Evolutionary conservation across 2,329 filamentous ascomycete species (phyloP).

Genomic region (Aspergillus quadrilineatus): DNA sequence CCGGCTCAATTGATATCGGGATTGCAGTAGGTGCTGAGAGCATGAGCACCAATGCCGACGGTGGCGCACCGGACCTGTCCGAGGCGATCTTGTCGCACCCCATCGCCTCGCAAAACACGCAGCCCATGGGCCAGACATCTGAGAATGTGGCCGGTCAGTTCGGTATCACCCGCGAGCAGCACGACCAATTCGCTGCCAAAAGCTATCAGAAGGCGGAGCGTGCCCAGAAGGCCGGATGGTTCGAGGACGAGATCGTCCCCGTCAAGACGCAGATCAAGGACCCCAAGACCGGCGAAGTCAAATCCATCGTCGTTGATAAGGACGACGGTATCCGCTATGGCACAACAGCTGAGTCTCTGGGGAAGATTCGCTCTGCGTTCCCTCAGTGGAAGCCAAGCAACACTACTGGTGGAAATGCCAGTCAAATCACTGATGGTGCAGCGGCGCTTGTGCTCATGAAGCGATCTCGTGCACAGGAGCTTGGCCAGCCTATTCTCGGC

Average conservation of each 20-base stretch:
- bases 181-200: constrained; percentile 80
- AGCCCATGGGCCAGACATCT: constrained; percentile 89
- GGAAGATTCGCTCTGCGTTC: constrained; percentile 84
- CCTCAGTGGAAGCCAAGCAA: constrained; percentile 70
- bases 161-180: constrained; percentile 64
- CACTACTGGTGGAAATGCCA: constrained; percentile 91
- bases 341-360: constrained; percentile 76
- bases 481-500: constrained; percentile 80
- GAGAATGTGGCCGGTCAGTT: constrained; percentile 86
- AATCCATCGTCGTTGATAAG: constrained; percentile 71
- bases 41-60: constrained; percentile 86
- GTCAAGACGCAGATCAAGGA: constrained; percentile 80
- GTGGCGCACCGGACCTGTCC: constrained; percentile 77
- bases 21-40: constrained; percentile 90
- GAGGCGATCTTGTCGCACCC: constrained; percentile 72
- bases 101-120: constrained; percentile 84
- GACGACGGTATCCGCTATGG: constrained; percentile 84
- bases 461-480: constrained; percentile 76
- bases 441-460: constrained; percentile 91
- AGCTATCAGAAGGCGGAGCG: constrained; percentile 82
- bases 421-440: constrained; percentile 87
- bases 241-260: constrained; percentile 82
- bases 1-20: constrained; percentile 88
- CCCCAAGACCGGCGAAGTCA: constrained; percentile 79
- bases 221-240: constrained; percentile 79